Base-by-base conservation (phyloP, 805 yeast genomes). In the Sporopachydermia lactativora region DNA sequence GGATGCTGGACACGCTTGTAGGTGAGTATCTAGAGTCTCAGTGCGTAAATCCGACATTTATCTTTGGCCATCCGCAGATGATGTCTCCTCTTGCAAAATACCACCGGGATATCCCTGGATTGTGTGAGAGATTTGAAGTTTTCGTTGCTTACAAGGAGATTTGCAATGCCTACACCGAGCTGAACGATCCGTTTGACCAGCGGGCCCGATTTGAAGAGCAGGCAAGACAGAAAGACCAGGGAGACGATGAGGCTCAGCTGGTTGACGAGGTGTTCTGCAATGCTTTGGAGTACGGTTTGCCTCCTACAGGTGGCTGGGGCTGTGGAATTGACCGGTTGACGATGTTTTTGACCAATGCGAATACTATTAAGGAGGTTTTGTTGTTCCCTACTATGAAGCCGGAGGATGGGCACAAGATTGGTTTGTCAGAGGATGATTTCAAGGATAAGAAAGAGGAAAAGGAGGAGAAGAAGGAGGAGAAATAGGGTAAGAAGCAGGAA, bases 301-400 rank as follows among this genome's bases (percentile, higher is more conserved):
- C 98, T 45, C 98, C 98, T 55, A 92, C 97, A 53, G 97, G 94
- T 63, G 98, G 98, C 52, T 89, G 97, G 97, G 98, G 98, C 54
- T 81, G 95, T 68, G 98, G 98, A 74, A 88, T 89, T 52, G 98
- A 89, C 67, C 81, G 98, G 72, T 62, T 89, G 58, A 86, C 96
- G 58, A 89, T 89, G 98, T 92, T 92, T 71, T 75, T 92, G 68
- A 92, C 97, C 47, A 77, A 92, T 65, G 83, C 95, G 44, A 82
- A 86, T 71, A 83, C 96, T 52, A 89, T 89, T 58, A 85, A 96
- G 78, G 98, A 89, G 70, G 97, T 89, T 39, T 71, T 89, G 52
- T 69, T 92, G 62, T 89, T 89, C 94, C 98, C 98, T 64, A 88
- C 97, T 47, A 84, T 89, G 76, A 92, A 88, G 71, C 98, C 97